These are phyloP conservation scores for Dothistroma pini DNA, from an alignment of 2,329 filamentous ascomycete genomes.

Conservation along the genomic window DNA sequence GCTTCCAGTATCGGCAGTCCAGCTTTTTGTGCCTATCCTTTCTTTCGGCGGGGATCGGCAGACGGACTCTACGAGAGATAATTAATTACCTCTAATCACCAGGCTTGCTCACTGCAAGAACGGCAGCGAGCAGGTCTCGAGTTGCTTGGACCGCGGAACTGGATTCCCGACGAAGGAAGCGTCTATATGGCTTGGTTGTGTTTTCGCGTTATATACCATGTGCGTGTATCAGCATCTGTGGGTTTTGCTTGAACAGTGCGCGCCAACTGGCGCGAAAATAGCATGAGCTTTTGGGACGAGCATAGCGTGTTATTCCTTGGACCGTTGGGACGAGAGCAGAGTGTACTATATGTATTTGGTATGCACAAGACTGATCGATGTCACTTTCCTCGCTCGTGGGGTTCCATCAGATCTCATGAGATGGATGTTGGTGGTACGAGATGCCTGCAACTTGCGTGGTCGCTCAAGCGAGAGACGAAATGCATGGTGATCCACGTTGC, in stretches of 20 bases:
- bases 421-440: background rate
- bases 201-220: slow-evolving; percentile 26
- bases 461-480: background rate
- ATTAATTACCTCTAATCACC: slow-evolving; percentile 6
- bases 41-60: background rate
- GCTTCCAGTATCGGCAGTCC: slow-evolving; percentile 10
- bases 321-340: background rate
- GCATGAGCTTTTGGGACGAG: slow-evolving; percentile 3
- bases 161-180: slow-evolving; percentile 2
- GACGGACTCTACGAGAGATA: background rate
- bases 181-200: slow-evolving; percentile 10
- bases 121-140: slow-evolving; percentile 3
- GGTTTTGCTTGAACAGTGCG: slow-evolving; percentile 7
- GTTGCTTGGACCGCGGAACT: slow-evolving; percentile 11
- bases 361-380: slow-evolving; percentile 6
- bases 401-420: background rate
- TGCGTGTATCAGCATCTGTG: slow-evolving; percentile 24
- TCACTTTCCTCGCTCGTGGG: background rate
- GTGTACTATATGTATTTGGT: slow-evolving; percentile 20
- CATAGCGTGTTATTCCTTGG: slow-evolving; percentile 18
- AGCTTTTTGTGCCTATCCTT: background rate
- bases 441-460: background rate
- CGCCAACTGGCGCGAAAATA: slow-evolving; percentile 8
- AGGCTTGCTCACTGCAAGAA: slow-evolving; percentile 2
- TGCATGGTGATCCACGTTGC: background rate